Base-by-base conservation (phyloP, 345 rosid genomes). In the Brassica cretica region DNA sequence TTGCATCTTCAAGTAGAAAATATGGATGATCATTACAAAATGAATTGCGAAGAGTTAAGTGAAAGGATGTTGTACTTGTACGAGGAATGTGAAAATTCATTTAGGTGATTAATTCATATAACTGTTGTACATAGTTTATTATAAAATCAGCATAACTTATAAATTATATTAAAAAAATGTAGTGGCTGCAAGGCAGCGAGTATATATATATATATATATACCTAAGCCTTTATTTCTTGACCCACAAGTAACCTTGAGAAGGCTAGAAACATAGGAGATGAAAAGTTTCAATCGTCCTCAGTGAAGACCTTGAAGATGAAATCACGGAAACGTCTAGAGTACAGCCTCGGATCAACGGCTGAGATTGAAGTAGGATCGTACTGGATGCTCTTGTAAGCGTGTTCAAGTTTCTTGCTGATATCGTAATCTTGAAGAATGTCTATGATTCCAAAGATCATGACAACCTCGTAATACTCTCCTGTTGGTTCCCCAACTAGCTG, bases 351-450 rank as follows among this genome's bases (percentile, higher is more conserved):
- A 83, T 94, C 98, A 16, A 92, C 97, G 0, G 98, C 96, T n/a
- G 98, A 94, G 35, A 94, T 94, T 1, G 94, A 92, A 55, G 92
- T 90, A 12, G 98, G 96, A 66, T 94, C 98, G 55, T 92, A 92
- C 9, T 94, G 97, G 75, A 92, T 83, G 58, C 97, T 92, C 79
- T 94, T 94, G 72, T 94, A 94, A 0, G 98, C 98, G 37, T 94
- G 98, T 81, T 94, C 98, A 0, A 90, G 88, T 81, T 92, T 94
- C 87, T 94, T 94, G 88, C 92, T 90, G 30, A 91, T 94, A 68
- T 94, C 98, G 46, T 91, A 94, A 76, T 94, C 98, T 78, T 92
- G 98, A 81, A 90, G 96, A 19, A 92, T 90, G 89, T 94, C 97
- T 14, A 94, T 94, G 60, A 92, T 89, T 11, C 97, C 98, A 58